Base-by-base conservation (phyloP, 2,329 filamentous ascomycete genomes). In the Aspergillus candidus region DNA sequence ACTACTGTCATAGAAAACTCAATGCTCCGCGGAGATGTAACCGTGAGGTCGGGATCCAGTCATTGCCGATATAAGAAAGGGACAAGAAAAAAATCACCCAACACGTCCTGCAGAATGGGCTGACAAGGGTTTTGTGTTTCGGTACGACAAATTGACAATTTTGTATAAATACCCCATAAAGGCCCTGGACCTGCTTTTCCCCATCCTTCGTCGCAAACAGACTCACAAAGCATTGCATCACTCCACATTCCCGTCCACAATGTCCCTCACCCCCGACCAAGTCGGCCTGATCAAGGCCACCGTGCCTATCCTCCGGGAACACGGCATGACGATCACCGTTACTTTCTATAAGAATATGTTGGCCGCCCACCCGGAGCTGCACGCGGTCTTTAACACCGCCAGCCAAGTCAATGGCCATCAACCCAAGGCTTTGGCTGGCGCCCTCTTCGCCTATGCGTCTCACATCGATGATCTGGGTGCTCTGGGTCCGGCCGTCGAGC, bases 301-400 rank as follows among this genome's bases (percentile, higher is more conserved):
- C 5, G 78, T 86, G 47, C 85, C 85, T 2, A 75, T 83, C 30
- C 74, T 89, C 3, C 75, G 75, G 15, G 73, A 82, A 49, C 79
- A 88, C 59, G 86, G 86, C 59, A 74, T 77, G 50, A 72, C 74
- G 49, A 86, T 89, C 62, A 83, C 84, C 5, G 74, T 73, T n/a
- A 74, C 77, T 52, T 88, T 90, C 71, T 89, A 90, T 72, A 72
- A 73, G 49, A 81, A 79, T 58, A 78, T 89, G 72, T 71, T 89
- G 17, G 60, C 61, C 10, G 78, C 79, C 32, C 73, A 87, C 48
- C 84, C 84, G 0, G 75, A 80, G 35, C 76, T 89, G 29, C 78
- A 82, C 55, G 76, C 82, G 63, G 72, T 84, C 65, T 88, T 89
- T 75, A 88, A 88, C 63, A 71, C 77, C 40, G 76, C 82, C 6